Base-by-base conservation (phyloP, 306 rosid genomes). In the Betula pendula region DNA sequence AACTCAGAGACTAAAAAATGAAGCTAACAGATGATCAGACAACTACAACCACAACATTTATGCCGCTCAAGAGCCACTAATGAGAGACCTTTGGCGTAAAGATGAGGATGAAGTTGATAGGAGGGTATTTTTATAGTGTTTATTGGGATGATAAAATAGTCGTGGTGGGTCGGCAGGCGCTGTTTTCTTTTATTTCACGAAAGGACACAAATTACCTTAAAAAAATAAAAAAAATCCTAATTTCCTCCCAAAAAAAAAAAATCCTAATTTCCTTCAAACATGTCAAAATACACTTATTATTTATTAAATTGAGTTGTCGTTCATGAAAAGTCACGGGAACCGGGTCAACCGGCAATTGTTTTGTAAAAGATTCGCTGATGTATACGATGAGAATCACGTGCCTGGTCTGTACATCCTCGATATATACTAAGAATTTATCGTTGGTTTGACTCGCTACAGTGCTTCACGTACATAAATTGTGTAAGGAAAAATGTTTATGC, bases 321-420 rank as follows among this genome's bases (percentile, higher is more conserved):
- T 49, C 77, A 43, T 22, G 52, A 87, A 68, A 42, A 35, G 63
- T 89, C 76, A 82, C 19, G 87, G 87, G 85, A 90, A 82, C 59
- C 83, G 80, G 29, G 87, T 86, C 84, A 90, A 82, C 59, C 83
- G 80, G 29, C 58, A 56, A 40, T 10, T 66, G 70, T 10, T 66
- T 69, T 29, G 33, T 29, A 0, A 72, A 43, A 86, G 94, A 90
- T 82, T 87, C 94, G 85, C 84, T 50, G 59, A 29, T 20, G 24
- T 22, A 1, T 13, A 11, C 6, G 19, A 42, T 60, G 22, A 22
- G 38, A 50, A 52, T 83, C 93, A 89, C 87, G 87, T 89, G 89
- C 80, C 81, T 31, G 6, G 72, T 66, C 72, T 50, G 45, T 40
- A 5, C 42, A 1, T 50, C 65, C 81, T 60, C 78, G 68, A 70